phyloP scores from a whole-genome alignment of 345 rosid genomes.

The Populus simonii region DNA sequence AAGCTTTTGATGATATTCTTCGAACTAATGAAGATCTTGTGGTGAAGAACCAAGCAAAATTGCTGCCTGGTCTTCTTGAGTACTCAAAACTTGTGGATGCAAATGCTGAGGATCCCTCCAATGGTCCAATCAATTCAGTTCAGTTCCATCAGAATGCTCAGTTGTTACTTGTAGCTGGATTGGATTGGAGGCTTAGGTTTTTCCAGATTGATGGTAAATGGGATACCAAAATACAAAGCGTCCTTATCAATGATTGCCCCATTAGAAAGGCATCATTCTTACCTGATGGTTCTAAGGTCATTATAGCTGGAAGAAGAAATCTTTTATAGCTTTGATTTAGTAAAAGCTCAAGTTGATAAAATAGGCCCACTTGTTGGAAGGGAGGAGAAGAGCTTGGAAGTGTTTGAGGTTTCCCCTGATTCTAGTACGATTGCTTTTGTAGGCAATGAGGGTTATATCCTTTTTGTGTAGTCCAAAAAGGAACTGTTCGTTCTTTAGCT shows the following conservation, averaged over 20 bases:
- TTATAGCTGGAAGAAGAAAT: slow-evolving; percentile 89
- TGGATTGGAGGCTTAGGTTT: slow-evolving; percentile 66
- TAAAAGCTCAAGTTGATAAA: slow-evolving; percentile 71
- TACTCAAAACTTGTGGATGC: slow-evolving; percentile 83
- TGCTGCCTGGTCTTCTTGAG: slow-evolving; percentile 74
- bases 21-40: slow-evolving; percentile 75
- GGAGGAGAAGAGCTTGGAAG: slow-evolving; percentile 95
- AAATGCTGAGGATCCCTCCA: slow-evolving; percentile 68
- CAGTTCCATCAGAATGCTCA: slow-evolving; percentile 89
- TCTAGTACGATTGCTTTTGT: slow-evolving; percentile 71
- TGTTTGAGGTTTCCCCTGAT: slow-evolving; percentile 83
- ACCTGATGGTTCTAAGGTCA: slow-evolving; percentile 88
- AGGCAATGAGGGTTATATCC: slow-evolving; percentile 83
- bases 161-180: slow-evolving; percentile 76
- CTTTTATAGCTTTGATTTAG: slow-evolving; percentile 86
- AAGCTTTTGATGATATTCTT: slow-evolving; percentile 57
- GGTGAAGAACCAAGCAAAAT: slow-evolving; percentile 48
- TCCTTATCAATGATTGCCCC: slow-evolving; percentile 83
- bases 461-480: slow-evolving; percentile 78
- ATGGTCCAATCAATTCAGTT: slow-evolving; percentile 71
- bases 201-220: slow-evolving; percentile 93
- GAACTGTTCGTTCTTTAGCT: slow-evolving; percentile 70
- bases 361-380: slow-evolving; percentile 89
- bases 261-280: slow-evolving; percentile 73
- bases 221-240: slow-evolving; percentile 80